These are phyloP conservation scores for Daldinia sp. DNA, from an alignment of 2,329 filamentous ascomycete genomes.

Conservation along the genomic window DNA sequence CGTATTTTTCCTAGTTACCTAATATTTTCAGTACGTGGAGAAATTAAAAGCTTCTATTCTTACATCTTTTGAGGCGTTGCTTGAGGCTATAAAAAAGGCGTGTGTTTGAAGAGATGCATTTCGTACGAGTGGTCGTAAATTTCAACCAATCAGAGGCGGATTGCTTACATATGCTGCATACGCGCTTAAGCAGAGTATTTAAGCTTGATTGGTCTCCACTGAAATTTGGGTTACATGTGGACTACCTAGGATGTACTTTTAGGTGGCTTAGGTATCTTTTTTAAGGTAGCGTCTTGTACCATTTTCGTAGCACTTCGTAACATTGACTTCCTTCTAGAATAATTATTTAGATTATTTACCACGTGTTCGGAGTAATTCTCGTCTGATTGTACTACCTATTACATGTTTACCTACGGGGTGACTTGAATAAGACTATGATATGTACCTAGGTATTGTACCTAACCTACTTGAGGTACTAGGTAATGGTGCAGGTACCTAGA, in stretches of 20 bases:
- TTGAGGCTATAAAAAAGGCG: neutral
- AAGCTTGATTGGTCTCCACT: neutral
- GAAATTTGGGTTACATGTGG: neutral
- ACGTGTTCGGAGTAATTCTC: neutral
- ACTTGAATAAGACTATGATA: neutral
- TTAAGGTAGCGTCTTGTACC: neutral
- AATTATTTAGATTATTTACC: neutral
- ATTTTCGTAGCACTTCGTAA: neutral
- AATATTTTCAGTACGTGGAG: no score
- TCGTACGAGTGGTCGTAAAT: neutral
- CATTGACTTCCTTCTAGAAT: neutral
- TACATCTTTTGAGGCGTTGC: neutral
- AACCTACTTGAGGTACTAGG: no score
- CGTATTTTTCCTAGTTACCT: no score
- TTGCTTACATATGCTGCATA: neutral
- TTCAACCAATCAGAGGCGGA: neutral
- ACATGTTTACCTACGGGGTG: neutral
- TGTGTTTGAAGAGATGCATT: neutral
- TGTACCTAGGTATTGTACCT: no score
- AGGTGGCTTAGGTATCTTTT: neutral
- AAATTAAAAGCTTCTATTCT: neutral
- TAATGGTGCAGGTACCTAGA: no score
- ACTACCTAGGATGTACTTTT: no score
- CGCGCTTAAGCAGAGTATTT: neutral
- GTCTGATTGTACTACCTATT: neutral